These are phyloP conservation scores for Globisporangium splendens DNA, from an alignment of 352 stramenopile species.

Conservation along the genomic window DNA sequence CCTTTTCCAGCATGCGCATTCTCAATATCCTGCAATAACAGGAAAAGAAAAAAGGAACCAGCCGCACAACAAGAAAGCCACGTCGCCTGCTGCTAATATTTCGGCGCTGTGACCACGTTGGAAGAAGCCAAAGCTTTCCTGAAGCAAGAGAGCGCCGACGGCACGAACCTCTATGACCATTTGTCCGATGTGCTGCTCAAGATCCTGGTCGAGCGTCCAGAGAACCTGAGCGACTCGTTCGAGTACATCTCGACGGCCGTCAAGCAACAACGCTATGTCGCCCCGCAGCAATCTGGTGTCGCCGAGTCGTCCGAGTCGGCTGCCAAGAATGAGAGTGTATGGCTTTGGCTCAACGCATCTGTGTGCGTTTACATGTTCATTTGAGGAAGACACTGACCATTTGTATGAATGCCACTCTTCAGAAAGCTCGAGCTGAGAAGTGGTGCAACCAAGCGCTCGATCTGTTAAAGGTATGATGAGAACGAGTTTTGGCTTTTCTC, in stretches of 20 bases:
- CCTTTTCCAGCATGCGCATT: background rate
- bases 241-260: slow-evolving; percentile 84
- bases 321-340: slow-evolving; percentile 53
- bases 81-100: background rate
- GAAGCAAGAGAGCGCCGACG: slow-evolving; percentile 69
- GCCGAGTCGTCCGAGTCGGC: slow-evolving; percentile 19
- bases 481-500: background rate
- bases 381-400: too few species aligned
- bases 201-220: slow-evolving; percentile 80
- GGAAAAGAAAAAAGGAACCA: background rate
- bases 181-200: slow-evolving; percentile 84
- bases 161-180: slow-evolving; percentile 85
- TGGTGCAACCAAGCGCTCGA: slow-evolving; percentile 65
- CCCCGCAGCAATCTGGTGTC: slow-evolving; percentile 25
- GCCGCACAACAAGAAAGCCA: background rate
- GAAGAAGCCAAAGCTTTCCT: slow-evolving; percentile 89
- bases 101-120: slow-evolving; percentile 45
- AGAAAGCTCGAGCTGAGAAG: slow-evolving; percentile 59
- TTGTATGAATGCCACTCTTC: background rate
- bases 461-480: slow-evolving; percentile 40
- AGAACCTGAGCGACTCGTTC: slow-evolving; percentile 83
- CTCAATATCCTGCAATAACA: background rate
- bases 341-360: too few species aligned
- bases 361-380: too few species aligned
- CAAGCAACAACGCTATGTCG: slow-evolving; percentile 73